phyloP scores from a whole-genome alignment of 2,329 filamentous ascomycete genomes.

The Microthyrium microscopicum region DNA sequence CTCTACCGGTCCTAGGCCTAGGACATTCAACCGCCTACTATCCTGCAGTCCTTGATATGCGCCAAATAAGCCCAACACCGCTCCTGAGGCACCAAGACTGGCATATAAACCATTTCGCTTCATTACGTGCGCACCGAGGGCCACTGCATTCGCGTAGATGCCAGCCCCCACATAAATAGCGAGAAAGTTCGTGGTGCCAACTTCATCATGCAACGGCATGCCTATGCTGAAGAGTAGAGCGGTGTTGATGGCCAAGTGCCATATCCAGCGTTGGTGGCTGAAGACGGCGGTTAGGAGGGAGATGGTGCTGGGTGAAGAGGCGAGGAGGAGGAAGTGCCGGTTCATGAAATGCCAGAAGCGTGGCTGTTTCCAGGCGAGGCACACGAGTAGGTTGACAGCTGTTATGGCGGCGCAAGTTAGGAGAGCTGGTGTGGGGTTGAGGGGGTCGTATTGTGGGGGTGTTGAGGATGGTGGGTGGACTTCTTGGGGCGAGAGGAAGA shows the following conservation, averaged over 20 bases:
- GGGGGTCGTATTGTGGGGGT: slow-evolving; percentile 18
- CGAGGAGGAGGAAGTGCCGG: slow-evolving; percentile 42
- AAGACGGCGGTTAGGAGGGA: slow-evolving; percentile 41
- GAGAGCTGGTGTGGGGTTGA: slow-evolving; percentile 37
- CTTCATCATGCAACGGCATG: slow-evolving; percentile 43
- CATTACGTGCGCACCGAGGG: slow-evolving; percentile 32
- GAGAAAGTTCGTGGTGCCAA: slow-evolving; percentile 52
- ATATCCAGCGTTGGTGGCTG: slow-evolving; percentile 41
- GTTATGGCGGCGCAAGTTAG: slow-evolving; percentile 42
- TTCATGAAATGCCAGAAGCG: slow-evolving; percentile 44
- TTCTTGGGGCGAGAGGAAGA: slow-evolving; percentile 15
- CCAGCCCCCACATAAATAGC: slow-evolving; percentile 48
- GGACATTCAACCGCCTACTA: too few relatives aligned
- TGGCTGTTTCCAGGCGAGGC: slow-evolving; percentile 40
- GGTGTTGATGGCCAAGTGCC: too few relatives aligned
- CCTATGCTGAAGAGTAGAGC: too few relatives aligned
- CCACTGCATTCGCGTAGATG: slow-evolving; percentile 40
- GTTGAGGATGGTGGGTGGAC: slow-evolving; percentile 18
- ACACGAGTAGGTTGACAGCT: slow-evolving; percentile 35
- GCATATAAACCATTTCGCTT: slow-evolving; percentile 28
- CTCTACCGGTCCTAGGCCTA: too few relatives aligned
- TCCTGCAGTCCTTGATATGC: too few relatives aligned
- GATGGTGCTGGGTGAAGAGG: slow-evolving; percentile 39
- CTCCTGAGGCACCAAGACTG: slow-evolving; percentile 51
- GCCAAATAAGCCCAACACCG: slow-evolving; percentile 42